These are phyloP conservation scores for Botrytis paeoniae DNA, from an alignment of 2,329 filamentous ascomycete genomes.

Conservation along the genomic window DNA sequence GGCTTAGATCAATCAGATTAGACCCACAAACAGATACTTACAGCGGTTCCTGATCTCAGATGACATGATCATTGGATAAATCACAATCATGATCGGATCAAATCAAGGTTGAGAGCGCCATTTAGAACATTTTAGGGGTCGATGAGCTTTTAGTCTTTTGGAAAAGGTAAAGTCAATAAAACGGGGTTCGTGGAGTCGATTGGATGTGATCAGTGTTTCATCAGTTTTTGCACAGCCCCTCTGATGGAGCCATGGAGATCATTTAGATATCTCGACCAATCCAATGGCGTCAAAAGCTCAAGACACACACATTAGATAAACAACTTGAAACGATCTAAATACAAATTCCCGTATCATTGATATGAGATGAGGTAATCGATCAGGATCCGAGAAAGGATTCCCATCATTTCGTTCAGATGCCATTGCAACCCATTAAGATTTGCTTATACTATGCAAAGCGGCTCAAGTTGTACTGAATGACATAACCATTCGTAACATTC, in stretches of 20 bases:
- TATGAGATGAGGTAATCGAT: conserved; percentile 5
- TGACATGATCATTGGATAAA: background rate
- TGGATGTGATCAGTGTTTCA: conserved; percentile 11
- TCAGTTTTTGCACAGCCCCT: conserved; percentile 2
- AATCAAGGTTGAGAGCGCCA: background rate
- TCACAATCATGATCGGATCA: background rate
- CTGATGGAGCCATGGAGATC: background rate
- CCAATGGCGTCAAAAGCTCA: background rate
- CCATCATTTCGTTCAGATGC: conserved; percentile 9
- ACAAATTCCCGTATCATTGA: background rate
- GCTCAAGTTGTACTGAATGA: background rate
- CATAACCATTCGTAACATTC: background rate
- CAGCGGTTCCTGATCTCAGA: conserved; percentile 6
- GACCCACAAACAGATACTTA: conserved; percentile 12
- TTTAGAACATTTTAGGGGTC: conserved; percentile 2
- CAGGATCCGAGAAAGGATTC: conserved; percentile 19
- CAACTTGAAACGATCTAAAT: conserved; percentile 11
- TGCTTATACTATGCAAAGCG: conserved; percentile 6
- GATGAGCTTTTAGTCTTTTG: background rate
- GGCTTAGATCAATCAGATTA: conserved; percentile 6
- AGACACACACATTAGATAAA: background rate
- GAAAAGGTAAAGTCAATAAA: background rate
- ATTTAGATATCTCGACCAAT: background rate
- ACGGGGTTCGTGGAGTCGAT: background rate
- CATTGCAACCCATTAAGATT: conserved; percentile 11